A percentile compares a stretch with the other conserved stretches of the same genome.
Conservation (phyloP, 805 yeast species). For the Ogataea minuta region DNA sequence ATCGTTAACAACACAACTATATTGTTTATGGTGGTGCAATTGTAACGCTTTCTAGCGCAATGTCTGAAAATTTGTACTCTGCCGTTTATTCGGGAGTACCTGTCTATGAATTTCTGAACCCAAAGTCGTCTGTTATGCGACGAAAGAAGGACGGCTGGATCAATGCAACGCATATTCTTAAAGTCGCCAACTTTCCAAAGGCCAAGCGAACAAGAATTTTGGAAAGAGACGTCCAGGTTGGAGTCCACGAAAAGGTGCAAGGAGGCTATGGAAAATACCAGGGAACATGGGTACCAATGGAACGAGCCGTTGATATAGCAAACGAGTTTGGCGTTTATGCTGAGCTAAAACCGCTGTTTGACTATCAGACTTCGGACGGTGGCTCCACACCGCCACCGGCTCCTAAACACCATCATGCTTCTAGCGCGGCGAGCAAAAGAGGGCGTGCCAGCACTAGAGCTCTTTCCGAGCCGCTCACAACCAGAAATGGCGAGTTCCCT, state of each 20-base stretch:
- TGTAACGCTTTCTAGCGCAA: slow-evolving; percentile 5
- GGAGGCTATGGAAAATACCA: slow-evolving; percentile 98
- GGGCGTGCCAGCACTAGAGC: slow-evolving; percentile 21
- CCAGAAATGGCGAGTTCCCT: slow-evolving; percentile 11
- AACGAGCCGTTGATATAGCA: slow-evolving; percentile 68
- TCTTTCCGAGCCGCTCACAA: slow-evolving; percentile 9
- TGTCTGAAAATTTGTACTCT: slow-evolving; percentile 48
- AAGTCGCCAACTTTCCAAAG: slow-evolving; percentile 91
- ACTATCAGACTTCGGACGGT: slow-evolving; percentile 53
- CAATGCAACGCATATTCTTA: slow-evolving; percentile 92
- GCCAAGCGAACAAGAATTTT: slow-evolving; percentile 90
- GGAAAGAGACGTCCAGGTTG: slow-evolving; percentile 90
- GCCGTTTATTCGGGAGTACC: slow-evolving; percentile 81
- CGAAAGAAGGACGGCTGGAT: slow-evolving; percentile 78
- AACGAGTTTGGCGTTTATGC: slow-evolving; percentile 62
- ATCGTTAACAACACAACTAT: background rate
- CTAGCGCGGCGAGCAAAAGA: slow-evolving; percentile 41
- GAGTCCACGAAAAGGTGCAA: slow-evolving; percentile 88
- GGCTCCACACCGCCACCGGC: slow-evolving; percentile 54
- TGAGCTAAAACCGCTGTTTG: slow-evolving; percentile 62
- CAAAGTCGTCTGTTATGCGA: slow-evolving; percentile 75
- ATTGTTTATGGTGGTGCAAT: slow-evolving; percentile 3
- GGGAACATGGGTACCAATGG: slow-evolving; percentile 94
- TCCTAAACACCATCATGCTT: slow-evolving; percentile 66
- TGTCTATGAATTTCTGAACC: slow-evolving; percentile 71